Evolutionary conservation across 2,329 filamentous ascomycete genomes (phyloP).

Genomic region (Orbilia oligospora): DNA sequence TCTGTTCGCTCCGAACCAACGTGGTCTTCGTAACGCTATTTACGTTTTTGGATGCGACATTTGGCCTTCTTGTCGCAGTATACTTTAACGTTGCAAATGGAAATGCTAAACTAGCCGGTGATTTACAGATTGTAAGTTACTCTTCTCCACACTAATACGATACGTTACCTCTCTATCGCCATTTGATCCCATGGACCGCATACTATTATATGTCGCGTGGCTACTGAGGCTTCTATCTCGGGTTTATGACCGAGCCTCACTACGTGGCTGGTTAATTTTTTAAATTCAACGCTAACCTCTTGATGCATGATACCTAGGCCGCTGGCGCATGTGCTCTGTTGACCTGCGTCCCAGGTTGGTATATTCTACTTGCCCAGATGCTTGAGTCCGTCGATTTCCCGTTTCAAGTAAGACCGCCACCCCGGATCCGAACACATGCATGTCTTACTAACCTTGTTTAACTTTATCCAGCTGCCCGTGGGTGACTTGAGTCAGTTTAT

Average conservation of each 20-base stretch:
- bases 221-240: too few species aligned
- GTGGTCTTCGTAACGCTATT: slow-evolving; percentile 80
- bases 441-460: slow-evolving; percentile 47
- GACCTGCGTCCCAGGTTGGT: slow-evolving; percentile 44
- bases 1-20: slow-evolving; percentile 81
- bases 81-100: slow-evolving; percentile 68
- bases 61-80: slow-evolving; percentile 74
- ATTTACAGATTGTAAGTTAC: slow-evolving; percentile 39
- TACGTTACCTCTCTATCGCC: too few species aligned
- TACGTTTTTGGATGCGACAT: slow-evolving; percentile 73
- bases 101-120: slow-evolving; percentile 18
- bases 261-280: not conserved
- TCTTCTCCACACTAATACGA: too few species aligned
- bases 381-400: slow-evolving; percentile 58
- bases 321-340: slow-evolving; percentile 50
- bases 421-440: slow-evolving; percentile 24
- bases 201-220: too few species aligned
- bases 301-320: slow-evolving; percentile 17
- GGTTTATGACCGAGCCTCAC: not conserved
- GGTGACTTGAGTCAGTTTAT: slow-evolving; percentile 55
- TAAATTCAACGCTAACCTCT: not conserved
- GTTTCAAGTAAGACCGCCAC: slow-evolving; percentile 38
- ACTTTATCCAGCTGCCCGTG: slow-evolving; percentile 49
- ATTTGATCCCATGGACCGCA: too few species aligned
- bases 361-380: slow-evolving; percentile 54